Conservation (phyloP, 345 rosid genomes). For the Conringia planisiliqua region DNA sequence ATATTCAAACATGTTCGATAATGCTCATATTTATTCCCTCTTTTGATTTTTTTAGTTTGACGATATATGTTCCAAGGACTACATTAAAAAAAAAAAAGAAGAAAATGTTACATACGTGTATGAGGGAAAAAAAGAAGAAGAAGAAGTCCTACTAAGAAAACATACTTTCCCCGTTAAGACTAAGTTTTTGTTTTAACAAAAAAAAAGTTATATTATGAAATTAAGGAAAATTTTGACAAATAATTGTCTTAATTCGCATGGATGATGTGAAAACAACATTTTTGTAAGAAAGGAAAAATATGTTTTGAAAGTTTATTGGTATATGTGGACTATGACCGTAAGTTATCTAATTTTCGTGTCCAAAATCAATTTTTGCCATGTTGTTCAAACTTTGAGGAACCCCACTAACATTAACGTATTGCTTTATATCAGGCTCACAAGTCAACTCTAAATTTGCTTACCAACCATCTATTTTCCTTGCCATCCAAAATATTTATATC, state of each 20-base stretch:
- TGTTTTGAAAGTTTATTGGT: not conserved
- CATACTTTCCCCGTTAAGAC: not conserved
- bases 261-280: not conserved
- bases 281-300: not conserved
- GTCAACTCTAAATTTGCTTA: conserved; percentile 23
- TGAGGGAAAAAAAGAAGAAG: not conserved
- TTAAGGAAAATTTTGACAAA: not conserved
- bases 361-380: not conserved
- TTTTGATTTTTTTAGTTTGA: not conserved
- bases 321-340: not conserved
- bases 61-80: not conserved
- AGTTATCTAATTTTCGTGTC: not conserved
- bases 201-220: not conserved
- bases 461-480: conserved; percentile 3
- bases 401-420: not conserved
- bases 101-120: conserved; percentile 5
- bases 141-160: not conserved
- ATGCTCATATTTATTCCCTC: conserved; percentile 5
- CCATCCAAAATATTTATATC: not conserved
- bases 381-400: not conserved
- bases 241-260: not conserved
- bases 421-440: not conserved
- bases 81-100: not conserved
- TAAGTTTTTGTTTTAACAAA: not conserved
- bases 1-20: not conserved